phyloP scores from a whole-genome alignment of 106 monocot species.

The Chionographis japonica region DNA sequence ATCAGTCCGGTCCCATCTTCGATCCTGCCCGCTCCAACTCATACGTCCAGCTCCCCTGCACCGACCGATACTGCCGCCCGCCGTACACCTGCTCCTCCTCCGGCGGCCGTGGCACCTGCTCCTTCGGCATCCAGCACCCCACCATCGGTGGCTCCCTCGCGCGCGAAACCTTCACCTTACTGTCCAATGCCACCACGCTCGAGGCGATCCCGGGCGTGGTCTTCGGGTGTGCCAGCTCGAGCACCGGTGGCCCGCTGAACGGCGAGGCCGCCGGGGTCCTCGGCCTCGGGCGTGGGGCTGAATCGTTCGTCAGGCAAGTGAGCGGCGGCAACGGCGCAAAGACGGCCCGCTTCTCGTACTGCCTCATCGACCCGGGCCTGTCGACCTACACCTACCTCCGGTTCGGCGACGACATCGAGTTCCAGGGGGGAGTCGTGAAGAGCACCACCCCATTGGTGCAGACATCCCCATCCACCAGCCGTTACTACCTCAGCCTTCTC shows the following conservation, averaged over 20 bases:
- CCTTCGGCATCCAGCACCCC: background rate
- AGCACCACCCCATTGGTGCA: too few relatives aligned
- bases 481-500: too few relatives aligned
- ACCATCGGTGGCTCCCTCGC: background rate
- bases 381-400: too few relatives aligned
- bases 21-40: conserved; percentile 11
- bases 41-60: conserved; percentile 16
- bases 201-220: background rate
- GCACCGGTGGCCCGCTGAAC: background rate
- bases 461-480: too few relatives aligned
- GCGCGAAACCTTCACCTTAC: background rate
- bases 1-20: conserved; percentile 13
- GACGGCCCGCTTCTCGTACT: conserved; percentile 26
- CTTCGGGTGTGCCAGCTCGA: conserved; percentile 2
- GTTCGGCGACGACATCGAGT: too few relatives aligned
- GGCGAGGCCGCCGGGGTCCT: conserved; percentile 9
- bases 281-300: conserved; percentile 28
- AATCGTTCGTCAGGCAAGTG: conserved; percentile 20
- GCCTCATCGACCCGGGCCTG: conserved; percentile 2
- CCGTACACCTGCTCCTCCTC: background rate
- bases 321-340: too few relatives aligned
- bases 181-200: too few relatives aligned
- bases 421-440: too few relatives aligned
- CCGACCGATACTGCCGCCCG: conserved; percentile 5
- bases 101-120: background rate